Percentiles rank a stretch among this genome's conserved stretches.
phyloP scores from a whole-genome alignment of 164 flowering plant genomes.

The Annona squamosa region DNA sequence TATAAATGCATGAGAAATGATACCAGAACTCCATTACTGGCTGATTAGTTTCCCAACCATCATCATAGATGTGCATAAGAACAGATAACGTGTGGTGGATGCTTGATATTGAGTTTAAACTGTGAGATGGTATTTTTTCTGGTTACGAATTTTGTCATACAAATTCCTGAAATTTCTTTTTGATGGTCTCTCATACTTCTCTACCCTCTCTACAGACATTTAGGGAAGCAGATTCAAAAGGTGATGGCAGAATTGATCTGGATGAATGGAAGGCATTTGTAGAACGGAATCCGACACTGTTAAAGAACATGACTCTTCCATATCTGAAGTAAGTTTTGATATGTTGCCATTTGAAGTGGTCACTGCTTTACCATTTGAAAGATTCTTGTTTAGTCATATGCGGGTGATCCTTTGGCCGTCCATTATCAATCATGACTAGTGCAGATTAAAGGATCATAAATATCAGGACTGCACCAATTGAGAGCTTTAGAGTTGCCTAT shows the following conservation, averaged over 20 bases:
- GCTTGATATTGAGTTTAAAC: too few relatives aligned
- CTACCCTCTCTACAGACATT: constrained; percentile 35
- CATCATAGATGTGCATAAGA: too few relatives aligned
- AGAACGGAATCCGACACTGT: constrained; percentile 42
- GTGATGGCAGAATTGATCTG: constrained; percentile 68
- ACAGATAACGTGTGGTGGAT: too few relatives aligned
- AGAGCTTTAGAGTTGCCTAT: background rate
- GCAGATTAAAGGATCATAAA: background rate
- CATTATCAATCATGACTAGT: background rate
- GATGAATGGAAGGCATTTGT: constrained; percentile 77
- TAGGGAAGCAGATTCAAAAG: constrained; percentile 56
- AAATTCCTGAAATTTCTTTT: background rate
- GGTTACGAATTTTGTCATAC: too few relatives aligned
- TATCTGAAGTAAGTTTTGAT: constrained; percentile 39
- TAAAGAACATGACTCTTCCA: constrained; percentile 83
- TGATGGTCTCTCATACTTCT: background rate
- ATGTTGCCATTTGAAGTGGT: background rate
- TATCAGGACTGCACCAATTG: background rate
- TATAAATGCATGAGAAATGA: too few relatives aligned
- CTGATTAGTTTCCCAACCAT: too few relatives aligned
- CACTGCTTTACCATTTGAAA: too few relatives aligned
- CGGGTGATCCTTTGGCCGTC: background rate
- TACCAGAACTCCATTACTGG: too few relatives aligned
- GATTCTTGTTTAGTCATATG: background rate
- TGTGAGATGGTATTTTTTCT: too few relatives aligned